Percentiles rank a stretch among this genome's conserved stretches.
Evolutionary conservation across 495 filamentous ascomycete genomes (phyloP).

Genomic region (Xeromyces bisporus): DNA sequence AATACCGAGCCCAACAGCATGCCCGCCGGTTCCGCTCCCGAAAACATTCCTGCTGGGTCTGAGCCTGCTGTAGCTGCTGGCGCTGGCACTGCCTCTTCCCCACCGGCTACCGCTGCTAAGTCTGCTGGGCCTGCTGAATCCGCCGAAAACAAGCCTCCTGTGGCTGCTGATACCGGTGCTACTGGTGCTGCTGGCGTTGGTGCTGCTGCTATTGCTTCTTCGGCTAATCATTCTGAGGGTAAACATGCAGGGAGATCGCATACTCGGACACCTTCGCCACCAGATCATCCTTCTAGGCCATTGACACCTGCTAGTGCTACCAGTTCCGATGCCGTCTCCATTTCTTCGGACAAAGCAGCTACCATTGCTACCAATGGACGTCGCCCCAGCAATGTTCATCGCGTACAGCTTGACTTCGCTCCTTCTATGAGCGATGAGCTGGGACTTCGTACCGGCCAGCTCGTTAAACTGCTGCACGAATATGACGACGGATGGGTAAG

Average conservation of each 20-base stretch:
- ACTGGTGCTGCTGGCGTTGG: conserved; percentile 3
- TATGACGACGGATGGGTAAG: conserved; percentile 98
- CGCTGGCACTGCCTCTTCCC: neutral
- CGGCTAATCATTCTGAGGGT: conserved; percentile 18
- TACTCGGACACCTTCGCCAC: conserved; percentile 9
- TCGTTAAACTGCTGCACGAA: conserved; percentile 80
- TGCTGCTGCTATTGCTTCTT: conserved; percentile 13
- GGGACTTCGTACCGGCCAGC: conserved; percentile 55
- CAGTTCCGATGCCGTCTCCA: conserved; percentile 15
- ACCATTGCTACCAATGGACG: conserved; percentile 13
- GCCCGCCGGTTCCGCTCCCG: neutral
- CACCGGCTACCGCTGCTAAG: neutral
- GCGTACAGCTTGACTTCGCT: conserved; percentile 88
- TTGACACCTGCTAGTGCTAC: conserved; percentile 4
- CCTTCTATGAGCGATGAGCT: conserved; percentile 88
- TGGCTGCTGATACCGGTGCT: conserved; percentile 1
- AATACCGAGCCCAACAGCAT: too few species aligned
- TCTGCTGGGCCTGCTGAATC: conserved; percentile 5
- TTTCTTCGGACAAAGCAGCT: conserved; percentile 18
- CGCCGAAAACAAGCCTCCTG: conserved; percentile 1
- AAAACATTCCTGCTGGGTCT: neutral
- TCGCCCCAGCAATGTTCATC: conserved; percentile 51
- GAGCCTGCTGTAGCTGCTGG: neutral
- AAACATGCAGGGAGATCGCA: conserved; percentile 16
- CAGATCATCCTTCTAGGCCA: conserved; percentile 4